phyloP scores from a whole-genome alignment of 345 rosid genomes.

The Gynandropsis gynandra region DNA sequence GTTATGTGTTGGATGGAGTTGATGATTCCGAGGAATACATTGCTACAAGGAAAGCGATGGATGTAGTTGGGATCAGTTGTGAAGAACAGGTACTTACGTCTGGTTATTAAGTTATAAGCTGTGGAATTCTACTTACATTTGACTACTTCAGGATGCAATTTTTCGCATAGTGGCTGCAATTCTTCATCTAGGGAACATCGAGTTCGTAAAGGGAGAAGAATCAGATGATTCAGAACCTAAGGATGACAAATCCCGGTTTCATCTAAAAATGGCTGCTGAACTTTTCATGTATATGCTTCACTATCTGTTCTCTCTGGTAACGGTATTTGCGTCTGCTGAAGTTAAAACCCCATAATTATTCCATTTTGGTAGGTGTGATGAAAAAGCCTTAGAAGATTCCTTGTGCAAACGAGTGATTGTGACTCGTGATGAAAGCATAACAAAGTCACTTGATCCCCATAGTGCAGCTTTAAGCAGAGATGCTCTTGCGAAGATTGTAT shows the following conservation, averaged over 20 bases:
- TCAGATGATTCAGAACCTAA: constrained; percentile 79
- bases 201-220: constrained; percentile 81
- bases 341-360: constrained; percentile 9
- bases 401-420: constrained; percentile 93
- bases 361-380: constrained; percentile 72
- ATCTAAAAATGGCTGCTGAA: constrained; percentile 83
- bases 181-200: constrained; percentile 94
- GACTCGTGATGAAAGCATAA: constrained; percentile 95
- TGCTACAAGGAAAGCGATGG: constrained; percentile 88
- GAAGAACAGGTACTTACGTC: constrained; percentile 65
- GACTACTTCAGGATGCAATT: constrained; percentile 33
- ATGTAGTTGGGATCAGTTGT: constrained; percentile 71
- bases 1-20: constrained; percentile 57
- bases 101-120: constrained; percentile 7
- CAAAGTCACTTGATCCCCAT: constrained; percentile 90
- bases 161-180: constrained; percentile 90
- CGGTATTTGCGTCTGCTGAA: constrained; percentile 14
- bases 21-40: constrained; percentile 76
- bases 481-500: constrained; percentile 91
- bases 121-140: constrained; percentile 23
- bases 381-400: constrained; percentile 80
- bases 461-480: constrained; percentile 87
- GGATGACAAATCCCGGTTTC: constrained; percentile 83
- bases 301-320: constrained; percentile 13
- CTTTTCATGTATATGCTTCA: constrained; percentile 54